These are phyloP conservation scores for Paraphoma chrysanthemicola DNA, from an alignment of 2,329 filamentous ascomycete species.

Conservation along the genomic window DNA sequence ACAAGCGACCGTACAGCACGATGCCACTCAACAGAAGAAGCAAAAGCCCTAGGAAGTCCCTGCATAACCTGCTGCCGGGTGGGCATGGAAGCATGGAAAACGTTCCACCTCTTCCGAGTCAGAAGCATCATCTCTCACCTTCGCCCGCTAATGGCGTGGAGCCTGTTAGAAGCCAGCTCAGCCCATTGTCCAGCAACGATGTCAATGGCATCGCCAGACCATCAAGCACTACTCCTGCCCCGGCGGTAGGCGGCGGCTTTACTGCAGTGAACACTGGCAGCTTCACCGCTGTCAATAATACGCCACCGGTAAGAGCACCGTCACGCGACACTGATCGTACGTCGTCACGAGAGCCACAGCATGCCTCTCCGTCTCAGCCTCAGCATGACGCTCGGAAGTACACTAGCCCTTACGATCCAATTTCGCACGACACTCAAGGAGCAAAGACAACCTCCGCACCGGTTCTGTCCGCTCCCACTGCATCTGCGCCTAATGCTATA, in stretches of 20 bases:
- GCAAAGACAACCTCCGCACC: conserved; percentile 18
- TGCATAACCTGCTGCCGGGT: conserved; percentile 30
- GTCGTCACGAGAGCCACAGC: conserved; percentile 22
- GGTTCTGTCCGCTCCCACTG: conserved; percentile 19
- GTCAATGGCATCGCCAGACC: conserved; percentile 34
- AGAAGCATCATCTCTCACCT: conserved; percentile 26
- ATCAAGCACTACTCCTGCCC: conserved; percentile 11
- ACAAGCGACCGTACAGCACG: conserved; percentile 39
- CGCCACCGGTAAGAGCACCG: conserved; percentile 19
- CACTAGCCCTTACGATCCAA: conserved; percentile 39
- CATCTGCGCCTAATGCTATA: conserved; percentile 1
- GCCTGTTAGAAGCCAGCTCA: conserved; percentile 30
- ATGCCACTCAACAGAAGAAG: conserved; percentile 32
- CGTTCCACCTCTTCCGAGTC: conserved; percentile 30
- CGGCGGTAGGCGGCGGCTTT: conserved; percentile 20
- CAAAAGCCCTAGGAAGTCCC: conserved; percentile 37
- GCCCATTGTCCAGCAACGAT: conserved; percentile 37
- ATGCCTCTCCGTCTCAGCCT: conserved; percentile 10
- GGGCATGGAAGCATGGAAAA: conserved; percentile 34
- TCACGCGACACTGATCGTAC: conserved; percentile 17
- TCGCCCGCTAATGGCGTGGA: conserved; percentile 26
- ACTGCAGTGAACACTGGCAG: conserved; percentile 28
- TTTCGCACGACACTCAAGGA: conserved; percentile 17
- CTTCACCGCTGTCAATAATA: conserved; percentile 34
- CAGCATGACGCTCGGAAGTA: conserved; percentile 29